Evolutionary conservation across 2,329 filamentous ascomycete species (phyloP).

Genomic region (Paramyrothecium roridum): DNA sequence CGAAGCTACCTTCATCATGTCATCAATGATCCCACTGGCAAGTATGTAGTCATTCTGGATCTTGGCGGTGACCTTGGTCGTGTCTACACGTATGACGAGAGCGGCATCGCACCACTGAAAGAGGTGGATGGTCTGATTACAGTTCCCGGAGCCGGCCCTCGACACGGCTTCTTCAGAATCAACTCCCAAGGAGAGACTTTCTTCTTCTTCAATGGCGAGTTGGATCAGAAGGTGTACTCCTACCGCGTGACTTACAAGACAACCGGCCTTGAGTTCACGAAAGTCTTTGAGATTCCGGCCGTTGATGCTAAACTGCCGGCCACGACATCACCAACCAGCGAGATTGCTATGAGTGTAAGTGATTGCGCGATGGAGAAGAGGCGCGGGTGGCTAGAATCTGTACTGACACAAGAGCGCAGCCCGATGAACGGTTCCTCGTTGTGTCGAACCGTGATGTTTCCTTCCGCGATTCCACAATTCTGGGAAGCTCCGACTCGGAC

Average conservation of each 20-base stretch:
- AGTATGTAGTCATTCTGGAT: conserved; percentile 15
- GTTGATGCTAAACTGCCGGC: conserved; percentile 12
- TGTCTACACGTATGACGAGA: conserved; percentile 15
- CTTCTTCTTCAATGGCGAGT: conserved; percentile 18
- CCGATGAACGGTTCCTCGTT: conserved; percentile 14
- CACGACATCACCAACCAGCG: conserved; percentile 14
- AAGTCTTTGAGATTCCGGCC: conserved; percentile 16
- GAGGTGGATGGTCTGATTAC: conserved; percentile 11
- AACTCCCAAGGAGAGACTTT: conserved; percentile 15
- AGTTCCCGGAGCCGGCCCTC: conserved; percentile 11
- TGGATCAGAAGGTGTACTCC: conserved; percentile 18
- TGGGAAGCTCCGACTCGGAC: conserved; percentile 12
- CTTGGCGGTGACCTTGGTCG: conserved; percentile 15
- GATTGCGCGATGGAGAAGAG: too few species aligned
- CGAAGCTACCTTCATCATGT: conserved; percentile 18
- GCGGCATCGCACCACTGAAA: conserved; percentile 13
- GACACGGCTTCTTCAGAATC: conserved; percentile 17
- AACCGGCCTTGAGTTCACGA: conserved; percentile 11
- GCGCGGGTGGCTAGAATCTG: too few species aligned
- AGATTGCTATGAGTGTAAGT: conserved; percentile 19
- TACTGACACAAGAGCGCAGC: conserved; percentile 4
- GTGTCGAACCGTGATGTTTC: conserved; percentile 18
- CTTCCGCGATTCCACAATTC: conserved; percentile 12
- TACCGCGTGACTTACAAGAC: conserved; percentile 14
- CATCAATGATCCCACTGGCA: conserved; percentile 15